Conservation (phyloP, 2,329 filamentous ascomycete genomes). For the Bisporella sp. region DNA sequence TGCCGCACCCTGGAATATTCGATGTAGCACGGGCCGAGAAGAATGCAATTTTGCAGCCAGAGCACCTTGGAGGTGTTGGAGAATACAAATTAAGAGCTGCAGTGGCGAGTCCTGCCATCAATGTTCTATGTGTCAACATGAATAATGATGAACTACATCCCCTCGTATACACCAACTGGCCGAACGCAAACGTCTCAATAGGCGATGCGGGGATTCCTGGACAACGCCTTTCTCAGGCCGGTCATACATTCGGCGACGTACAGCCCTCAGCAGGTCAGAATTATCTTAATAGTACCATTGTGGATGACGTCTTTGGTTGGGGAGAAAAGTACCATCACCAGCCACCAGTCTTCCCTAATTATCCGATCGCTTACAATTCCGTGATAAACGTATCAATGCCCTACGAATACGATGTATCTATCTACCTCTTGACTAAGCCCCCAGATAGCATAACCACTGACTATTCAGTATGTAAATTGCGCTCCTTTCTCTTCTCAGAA, state of each 20-base stretch:
- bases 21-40: conserved; percentile 50
- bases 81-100: conserved; percentile 62
- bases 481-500: conserved; percentile 52
- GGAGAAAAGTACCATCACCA: conserved; percentile 42
- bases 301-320: conserved; percentile 68
- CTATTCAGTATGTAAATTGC: conserved; percentile 26
- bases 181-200: conserved; percentile 28
- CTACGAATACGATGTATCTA: too few species aligned
- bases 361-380: conserved; percentile 34
- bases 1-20: conserved; percentile 61
- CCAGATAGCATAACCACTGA: too few species aligned
- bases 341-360: conserved; percentile 47
- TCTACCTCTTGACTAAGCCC: too few species aligned
- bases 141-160: conserved; percentile 50
- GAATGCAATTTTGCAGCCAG: conserved; percentile 66
- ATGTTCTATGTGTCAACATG: conserved; percentile 68
- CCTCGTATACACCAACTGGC: conserved; percentile 58
- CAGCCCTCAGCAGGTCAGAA: conserved; percentile 21
- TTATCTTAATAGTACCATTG: conserved; percentile 48
- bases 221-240: conserved; percentile 29
- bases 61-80: conserved; percentile 56
- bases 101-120: conserved; percentile 62
- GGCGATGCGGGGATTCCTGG: conserved; percentile 28
- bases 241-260: conserved; percentile 18
- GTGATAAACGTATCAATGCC: too few species aligned